Evolutionary conservation across 805 yeast genomes (phyloP).

Genomic region (Metschnikowia kofuensis): DNA sequence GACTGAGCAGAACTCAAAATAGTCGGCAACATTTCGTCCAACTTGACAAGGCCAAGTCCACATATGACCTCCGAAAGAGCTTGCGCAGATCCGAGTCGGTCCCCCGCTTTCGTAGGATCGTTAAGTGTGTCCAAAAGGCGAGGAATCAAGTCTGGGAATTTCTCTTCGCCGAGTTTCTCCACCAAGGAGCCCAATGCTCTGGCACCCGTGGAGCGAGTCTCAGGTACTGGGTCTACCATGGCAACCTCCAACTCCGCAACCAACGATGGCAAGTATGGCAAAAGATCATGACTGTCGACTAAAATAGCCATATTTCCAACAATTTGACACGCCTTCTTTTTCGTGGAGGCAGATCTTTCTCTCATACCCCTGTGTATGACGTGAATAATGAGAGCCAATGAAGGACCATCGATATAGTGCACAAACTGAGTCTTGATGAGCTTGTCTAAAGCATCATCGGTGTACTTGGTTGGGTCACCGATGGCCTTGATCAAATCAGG

Average conservation of each 20-base stretch:
- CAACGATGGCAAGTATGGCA: conserved; percentile 76
- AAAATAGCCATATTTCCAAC: conserved; percentile 98
- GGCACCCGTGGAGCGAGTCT: conserved; percentile 95
- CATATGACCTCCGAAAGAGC: conserved; percentile 91
- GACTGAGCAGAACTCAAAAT: conserved; percentile 71
- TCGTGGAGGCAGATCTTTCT: conserved; percentile 90
- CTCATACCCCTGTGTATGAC: conserved; percentile 94
- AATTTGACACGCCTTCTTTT: conserved; percentile 93
- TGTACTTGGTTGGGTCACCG: conserved; percentile 90
- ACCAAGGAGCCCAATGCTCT: conserved; percentile 95
- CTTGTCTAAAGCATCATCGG: conserved; percentile 83
- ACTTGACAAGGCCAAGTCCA: conserved; percentile 83
- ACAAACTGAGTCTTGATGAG: conserved; percentile 89
- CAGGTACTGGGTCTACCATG: conserved; percentile 98
- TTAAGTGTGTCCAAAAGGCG: conserved; percentile 70
- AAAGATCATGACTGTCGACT: conserved; percentile 82
- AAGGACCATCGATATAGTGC: conserved; percentile 97
- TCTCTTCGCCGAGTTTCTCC: conserved; percentile 93
- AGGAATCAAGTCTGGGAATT: conserved; percentile 88
- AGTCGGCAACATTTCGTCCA: conserved; percentile 84
- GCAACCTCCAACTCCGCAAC: conserved; percentile 84
- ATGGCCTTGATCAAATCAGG: conserved; percentile 87
- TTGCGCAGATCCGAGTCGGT: conserved; percentile 95
- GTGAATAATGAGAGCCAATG: conserved; percentile 90
- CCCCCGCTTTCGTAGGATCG: conserved; percentile 80